Conservation (phyloP, 2,329 filamentous ascomycete genomes). For the Aspergillus ustus region DNA sequence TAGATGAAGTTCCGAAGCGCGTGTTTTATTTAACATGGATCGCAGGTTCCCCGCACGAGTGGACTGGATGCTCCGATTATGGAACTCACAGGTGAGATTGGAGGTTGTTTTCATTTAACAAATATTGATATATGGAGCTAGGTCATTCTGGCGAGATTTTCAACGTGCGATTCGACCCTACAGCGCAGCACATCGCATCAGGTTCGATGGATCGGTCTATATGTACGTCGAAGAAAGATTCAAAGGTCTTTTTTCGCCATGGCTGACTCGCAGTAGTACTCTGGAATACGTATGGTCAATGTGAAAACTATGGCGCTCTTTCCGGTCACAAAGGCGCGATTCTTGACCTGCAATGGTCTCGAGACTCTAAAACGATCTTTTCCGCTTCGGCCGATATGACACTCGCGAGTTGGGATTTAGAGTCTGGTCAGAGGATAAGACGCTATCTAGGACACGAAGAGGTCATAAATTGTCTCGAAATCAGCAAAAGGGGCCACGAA, state of each 20-base stretch:
- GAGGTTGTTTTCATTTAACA: not conserved
- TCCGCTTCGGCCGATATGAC: constrained; percentile 93
- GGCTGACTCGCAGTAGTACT: constrained; percentile 64
- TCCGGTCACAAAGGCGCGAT: constrained; percentile 90
- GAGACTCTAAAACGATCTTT: constrained; percentile 88
- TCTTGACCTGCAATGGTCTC: constrained; percentile 93
- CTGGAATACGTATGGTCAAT: constrained; percentile 90
- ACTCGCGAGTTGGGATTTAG: constrained; percentile 91
- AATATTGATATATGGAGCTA: constrained; percentile 23
- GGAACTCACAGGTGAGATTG: constrained; percentile 74
- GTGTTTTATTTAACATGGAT: constrained; percentile 25
- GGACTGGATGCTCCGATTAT: constrained; percentile 88
- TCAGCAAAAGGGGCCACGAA: constrained; percentile 88
- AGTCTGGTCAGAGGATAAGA: constrained; percentile 88
- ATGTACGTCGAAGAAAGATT: constrained; percentile 57
- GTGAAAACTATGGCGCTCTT: constrained; percentile 90
- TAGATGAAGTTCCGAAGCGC: not conserved
- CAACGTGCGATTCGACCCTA: constrained; percentile 84
- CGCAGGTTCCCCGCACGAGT: constrained; percentile 77
- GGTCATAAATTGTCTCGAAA: constrained; percentile 89
- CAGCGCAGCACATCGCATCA: constrained; percentile 86
- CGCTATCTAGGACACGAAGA: constrained; percentile 93
- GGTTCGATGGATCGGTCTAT: constrained; percentile 95
- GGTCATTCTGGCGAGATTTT: constrained; percentile 83
- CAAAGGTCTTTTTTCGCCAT: not conserved